These are phyloP conservation scores for Claviceps spartinae DNA, from an alignment of 2,329 filamentous ascomycete genomes.

Conservation along the genomic window DNA sequence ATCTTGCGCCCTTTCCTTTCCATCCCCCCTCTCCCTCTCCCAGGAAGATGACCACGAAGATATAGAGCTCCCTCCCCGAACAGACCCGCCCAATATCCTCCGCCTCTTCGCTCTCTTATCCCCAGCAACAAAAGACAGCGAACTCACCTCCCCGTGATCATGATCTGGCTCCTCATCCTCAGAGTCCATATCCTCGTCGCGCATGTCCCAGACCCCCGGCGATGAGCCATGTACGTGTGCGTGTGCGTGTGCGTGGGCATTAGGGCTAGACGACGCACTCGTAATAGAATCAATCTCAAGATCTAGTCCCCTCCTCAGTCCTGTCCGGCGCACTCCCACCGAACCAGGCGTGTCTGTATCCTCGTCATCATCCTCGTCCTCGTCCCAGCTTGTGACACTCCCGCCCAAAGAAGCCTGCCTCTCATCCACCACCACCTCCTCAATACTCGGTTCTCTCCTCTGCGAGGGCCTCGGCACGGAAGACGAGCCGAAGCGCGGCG, in stretches of 20 bases:
- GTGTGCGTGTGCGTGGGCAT: no score
- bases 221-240: no score
- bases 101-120: constrained; percentile 9
- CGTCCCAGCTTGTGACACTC: background rate
- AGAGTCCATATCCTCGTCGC: no score
- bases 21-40: no score
- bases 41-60: background rate
- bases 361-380: background rate
- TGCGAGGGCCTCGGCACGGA: constrained; percentile 18
- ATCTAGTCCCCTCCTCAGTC: background rate
- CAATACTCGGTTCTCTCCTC: constrained; percentile 14
- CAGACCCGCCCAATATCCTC: constrained; percentile 12
- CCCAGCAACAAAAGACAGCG: background rate
- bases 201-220: no score
- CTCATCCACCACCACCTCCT: constrained; percentile 19
- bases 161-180: background rate
- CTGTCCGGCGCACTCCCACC: background rate
- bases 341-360: background rate
- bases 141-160: background rate
- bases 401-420: constrained; percentile 1
- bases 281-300: background rate
- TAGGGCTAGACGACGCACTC: background rate
- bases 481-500: constrained; percentile 24
- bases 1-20: no score
- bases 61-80: constrained; percentile 10